phyloP scores from a whole-genome alignment of 495 filamentous ascomycete species.

The Margaritispora aquatica region DNA sequence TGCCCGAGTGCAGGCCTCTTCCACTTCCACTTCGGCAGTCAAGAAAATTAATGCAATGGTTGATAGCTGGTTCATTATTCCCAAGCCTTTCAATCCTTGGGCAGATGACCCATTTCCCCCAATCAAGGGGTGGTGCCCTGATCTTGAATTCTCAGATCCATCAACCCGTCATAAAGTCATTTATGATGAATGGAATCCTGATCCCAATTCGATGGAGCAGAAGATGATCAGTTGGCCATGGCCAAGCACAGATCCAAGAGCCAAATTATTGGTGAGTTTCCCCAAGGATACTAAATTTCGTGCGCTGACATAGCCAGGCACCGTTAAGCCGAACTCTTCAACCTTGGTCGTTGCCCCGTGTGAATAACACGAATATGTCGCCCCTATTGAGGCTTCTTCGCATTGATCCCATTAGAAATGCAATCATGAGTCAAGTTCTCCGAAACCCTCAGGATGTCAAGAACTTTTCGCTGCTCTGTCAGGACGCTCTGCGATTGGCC shows the following conservation, averaged over 20 bases:
- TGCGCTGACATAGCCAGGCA: background rate
- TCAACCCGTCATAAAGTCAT: too few species aligned
- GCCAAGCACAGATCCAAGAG: background rate
- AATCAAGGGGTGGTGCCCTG: too few species aligned
- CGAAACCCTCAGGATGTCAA: background rate
- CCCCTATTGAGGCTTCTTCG: background rate
- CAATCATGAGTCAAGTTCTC: background rate
- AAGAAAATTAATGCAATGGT: too few species aligned
- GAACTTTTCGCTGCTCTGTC: background rate
- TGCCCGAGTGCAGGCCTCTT: too few species aligned
- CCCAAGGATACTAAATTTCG: background rate
- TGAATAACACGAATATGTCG: background rate
- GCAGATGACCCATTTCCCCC: too few species aligned
- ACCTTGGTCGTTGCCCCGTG: background rate
- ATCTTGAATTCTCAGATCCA: too few species aligned
- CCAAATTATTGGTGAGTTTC: slow-evolving; percentile 3
- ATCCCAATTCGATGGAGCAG: background rate
- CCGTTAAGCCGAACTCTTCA: background rate
- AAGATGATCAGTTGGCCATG: slow-evolving; percentile 13
- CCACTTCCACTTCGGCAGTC: too few species aligned
- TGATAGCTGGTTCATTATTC: too few species aligned
- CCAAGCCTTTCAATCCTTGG: too few species aligned
- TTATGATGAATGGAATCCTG: too few species aligned
- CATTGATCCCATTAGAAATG: background rate
- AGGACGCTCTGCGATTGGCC: background rate